Percentiles rank a stretch among this genome's conserved stretches.
These are phyloP conservation scores for Fusarium vanettenii DNA, from an alignment of 2,329 filamentous ascomycete species.

Conservation along the genomic window DNA sequence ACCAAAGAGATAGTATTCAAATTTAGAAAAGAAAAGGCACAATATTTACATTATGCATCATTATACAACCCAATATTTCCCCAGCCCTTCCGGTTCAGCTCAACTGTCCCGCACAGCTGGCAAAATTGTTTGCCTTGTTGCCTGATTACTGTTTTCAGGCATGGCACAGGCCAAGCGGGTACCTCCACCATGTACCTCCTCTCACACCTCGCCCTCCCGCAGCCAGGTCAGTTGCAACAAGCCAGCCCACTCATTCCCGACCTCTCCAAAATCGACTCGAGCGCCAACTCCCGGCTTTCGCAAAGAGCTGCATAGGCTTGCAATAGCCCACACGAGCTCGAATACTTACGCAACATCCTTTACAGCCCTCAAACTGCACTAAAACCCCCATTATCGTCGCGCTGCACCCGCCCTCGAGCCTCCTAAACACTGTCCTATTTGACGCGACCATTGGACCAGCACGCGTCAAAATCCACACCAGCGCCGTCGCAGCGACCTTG, in stretches of 20 bases:
- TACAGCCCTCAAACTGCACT: neutral
- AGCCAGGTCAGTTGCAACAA: constrained; percentile 31
- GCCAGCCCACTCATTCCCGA: constrained; percentile 33
- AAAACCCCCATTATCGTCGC: neutral
- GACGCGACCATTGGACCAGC: constrained; percentile 44
- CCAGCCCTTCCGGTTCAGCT: neutral
- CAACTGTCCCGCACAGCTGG: neutral
- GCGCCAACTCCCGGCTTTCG: constrained; percentile 26
- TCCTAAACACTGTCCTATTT: constrained; percentile 21
- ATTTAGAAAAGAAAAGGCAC: neutral
- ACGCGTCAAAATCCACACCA: constrained; percentile 46
- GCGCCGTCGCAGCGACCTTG: constrained; percentile 33
- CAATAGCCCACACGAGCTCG: constrained; percentile 17
- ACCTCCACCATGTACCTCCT: constrained; percentile 41
- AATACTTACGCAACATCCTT: neutral
- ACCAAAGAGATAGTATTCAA: neutral
- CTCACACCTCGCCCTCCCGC: constrained; percentile 25
- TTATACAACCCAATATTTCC: neutral
- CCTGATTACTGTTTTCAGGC: constrained; percentile 46
- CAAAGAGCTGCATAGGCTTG: constrained; percentile 25
- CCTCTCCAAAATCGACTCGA: constrained; percentile 31
- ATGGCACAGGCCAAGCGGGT: constrained; percentile 39
- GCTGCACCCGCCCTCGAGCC: constrained; percentile 8
- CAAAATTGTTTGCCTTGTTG: constrained; percentile 46
- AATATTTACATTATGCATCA: neutral